A percentile compares a stretch with the other conserved stretches of the same genome.
phyloP scores from a whole-genome alignment of 768 basidiomycete species.

The Lactifluus volemus region DNA sequence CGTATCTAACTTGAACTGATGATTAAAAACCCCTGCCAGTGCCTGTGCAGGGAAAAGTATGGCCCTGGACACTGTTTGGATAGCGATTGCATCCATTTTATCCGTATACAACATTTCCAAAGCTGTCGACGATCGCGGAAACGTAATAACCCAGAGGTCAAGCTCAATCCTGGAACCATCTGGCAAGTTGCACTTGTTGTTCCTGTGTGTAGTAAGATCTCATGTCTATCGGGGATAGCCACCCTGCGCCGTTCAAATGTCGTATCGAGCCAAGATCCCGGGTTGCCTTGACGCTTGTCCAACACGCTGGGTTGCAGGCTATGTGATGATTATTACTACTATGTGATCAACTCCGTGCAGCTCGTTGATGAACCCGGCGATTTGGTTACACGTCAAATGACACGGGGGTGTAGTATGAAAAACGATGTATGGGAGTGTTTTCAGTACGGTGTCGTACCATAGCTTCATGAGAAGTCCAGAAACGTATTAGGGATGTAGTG shows the following conservation, averaged over 20 bases:
- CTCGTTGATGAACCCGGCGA: no score
- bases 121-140: slow-evolving; percentile 8
- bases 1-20: not conserved
- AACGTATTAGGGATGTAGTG: no score
- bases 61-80: slow-evolving; percentile 20
- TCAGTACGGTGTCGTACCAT: no score
- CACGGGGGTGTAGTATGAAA: no score
- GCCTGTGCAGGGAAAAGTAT: slow-evolving; percentile 15
- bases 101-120: slow-evolving; percentile 15
- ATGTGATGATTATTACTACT: not conserved
- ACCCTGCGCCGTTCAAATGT: slow-evolving; percentile 16
- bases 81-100: slow-evolving; percentile 16
- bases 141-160: slow-evolving; percentile 16
- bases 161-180: slow-evolving; percentile 3
- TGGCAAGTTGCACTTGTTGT: not conserved
- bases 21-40: not conserved
- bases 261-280: slow-evolving; percentile 11
- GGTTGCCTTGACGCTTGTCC: slow-evolving; percentile 11
- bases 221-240: not conserved
- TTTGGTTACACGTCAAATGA: no score
- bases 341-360: no score
- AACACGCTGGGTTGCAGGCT: slow-evolving; percentile 3
- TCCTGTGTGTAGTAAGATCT: not conserved
- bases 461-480: no score
- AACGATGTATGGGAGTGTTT: no score